Evolutionary conservation across 768 basidiomycete species (phyloP).

Genomic region (Trametes elegans): DNA sequence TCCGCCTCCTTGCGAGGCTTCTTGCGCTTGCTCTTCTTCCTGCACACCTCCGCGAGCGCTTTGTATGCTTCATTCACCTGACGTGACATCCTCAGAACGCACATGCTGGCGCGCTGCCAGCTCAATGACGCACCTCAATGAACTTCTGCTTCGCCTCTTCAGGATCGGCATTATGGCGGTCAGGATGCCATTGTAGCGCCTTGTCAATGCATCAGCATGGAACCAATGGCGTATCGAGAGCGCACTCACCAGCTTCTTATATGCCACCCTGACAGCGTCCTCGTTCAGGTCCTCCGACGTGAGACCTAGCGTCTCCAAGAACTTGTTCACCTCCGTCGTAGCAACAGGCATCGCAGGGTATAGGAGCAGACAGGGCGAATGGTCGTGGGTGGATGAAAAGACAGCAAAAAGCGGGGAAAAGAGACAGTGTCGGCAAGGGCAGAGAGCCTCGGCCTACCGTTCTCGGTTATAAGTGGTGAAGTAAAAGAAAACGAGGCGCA

Average conservation of each 20-base stretch:
- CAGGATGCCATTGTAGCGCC: constrained; percentile 70
- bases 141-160: constrained; percentile 54
- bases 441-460: constrained; percentile 8
- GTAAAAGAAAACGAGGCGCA: constrained; percentile 19
- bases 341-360: constrained; percentile 24
- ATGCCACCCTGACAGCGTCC: constrained; percentile 56
- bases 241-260: constrained; percentile 55
- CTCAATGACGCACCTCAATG: constrained; percentile 45
- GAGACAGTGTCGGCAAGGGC: not conserved
- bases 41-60: constrained; percentile 42
- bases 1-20: not conserved
- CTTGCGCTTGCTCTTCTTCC: constrained; percentile 13
- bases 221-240: constrained; percentile 22
- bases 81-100: not conserved
- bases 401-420: constrained; percentile 5
- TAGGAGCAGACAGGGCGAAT: constrained; percentile 2
- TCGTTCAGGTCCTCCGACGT: constrained; percentile 41
- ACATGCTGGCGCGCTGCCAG: not conserved
- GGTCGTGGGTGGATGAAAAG: constrained; percentile 2
- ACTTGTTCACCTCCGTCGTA: constrained; percentile 23
- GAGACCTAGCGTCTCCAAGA: constrained; percentile 47
- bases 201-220: constrained; percentile 25
- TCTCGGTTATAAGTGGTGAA: constrained; percentile 22
- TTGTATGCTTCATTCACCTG: constrained; percentile 60
- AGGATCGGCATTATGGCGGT: constrained; percentile 53